Conservation (phyloP, 176 grass and related monocot genomes). For the Carex littledalei region DNA sequence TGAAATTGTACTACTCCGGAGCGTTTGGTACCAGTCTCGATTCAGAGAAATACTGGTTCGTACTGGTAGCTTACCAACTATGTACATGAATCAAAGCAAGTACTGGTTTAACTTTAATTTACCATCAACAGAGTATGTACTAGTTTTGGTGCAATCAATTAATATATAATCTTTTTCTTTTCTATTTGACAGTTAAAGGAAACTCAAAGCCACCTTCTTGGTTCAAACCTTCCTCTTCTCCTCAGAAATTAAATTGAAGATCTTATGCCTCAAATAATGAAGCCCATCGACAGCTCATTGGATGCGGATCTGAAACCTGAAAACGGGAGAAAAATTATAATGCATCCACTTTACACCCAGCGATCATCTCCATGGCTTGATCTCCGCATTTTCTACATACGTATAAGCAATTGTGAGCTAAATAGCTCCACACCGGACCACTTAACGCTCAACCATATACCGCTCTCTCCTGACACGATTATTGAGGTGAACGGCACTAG, state of each 20-base stretch:
- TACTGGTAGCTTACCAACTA: not conserved
- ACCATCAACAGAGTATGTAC: not conserved
- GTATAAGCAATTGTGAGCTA: constrained; percentile 64
- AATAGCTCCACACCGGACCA: constrained; percentile 51
- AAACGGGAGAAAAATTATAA: constrained; percentile 74
- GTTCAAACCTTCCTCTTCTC: not conserved
- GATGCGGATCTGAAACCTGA: constrained; percentile 20
- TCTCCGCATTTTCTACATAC: constrained; percentile 77
- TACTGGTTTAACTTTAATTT: constrained; percentile 1
- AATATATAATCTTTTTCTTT: not conserved
- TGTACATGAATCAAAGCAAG: not conserved
- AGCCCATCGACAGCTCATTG: not conserved
- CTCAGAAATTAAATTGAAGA: not conserved
- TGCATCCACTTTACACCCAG: constrained; percentile 68
- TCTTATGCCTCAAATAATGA: not conserved
- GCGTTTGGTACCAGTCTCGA: not conserved
- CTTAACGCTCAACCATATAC: constrained; percentile 74
- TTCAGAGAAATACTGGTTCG: not conserved
- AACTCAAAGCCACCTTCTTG: not conserved
- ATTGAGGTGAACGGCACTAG: constrained; percentile 84
- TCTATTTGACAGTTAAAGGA: constrained; percentile 10
- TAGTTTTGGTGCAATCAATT: constrained; percentile 13
- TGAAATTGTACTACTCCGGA: not conserved
- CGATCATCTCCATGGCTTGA: constrained; percentile 90
- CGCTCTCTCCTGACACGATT: constrained; percentile 70